phyloP scores from a whole-genome alignment of 352 stramenopile genomes.

The Phytophthora meadii region DNA sequence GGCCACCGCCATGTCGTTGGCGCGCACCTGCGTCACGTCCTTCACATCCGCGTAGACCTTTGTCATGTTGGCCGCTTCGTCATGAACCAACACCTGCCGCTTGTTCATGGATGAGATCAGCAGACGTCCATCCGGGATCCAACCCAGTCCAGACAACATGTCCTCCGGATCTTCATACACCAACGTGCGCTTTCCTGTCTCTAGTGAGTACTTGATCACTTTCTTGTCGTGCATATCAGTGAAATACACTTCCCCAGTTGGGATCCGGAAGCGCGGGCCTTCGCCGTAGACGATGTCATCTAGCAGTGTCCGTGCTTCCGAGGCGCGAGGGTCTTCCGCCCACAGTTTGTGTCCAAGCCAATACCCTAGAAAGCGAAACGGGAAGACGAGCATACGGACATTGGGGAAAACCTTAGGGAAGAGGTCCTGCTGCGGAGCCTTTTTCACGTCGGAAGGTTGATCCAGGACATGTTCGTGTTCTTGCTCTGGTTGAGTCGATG shows the following conservation, averaged over 20 bases:
- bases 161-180: slow-evolving; percentile 59
- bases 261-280: slow-evolving; percentile 60
- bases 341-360: slow-evolving; percentile 41
- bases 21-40: slow-evolving; percentile 52
- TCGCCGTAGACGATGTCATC: slow-evolving; percentile 58
- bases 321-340: slow-evolving; percentile 16
- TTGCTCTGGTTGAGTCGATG: slow-evolving; percentile 4
- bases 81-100: slow-evolving; percentile 49
- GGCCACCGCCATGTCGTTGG: slow-evolving; percentile 75
- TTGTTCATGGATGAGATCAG: slow-evolving; percentile 70
- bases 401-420: slow-evolving; percentile 43
- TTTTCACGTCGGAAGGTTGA: slow-evolving; percentile 4
- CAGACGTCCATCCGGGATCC: slow-evolving; percentile 64
- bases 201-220: slow-evolving; percentile 66
- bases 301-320: slow-evolving; percentile 29
- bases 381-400: slow-evolving; percentile 39
- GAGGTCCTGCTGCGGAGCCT: slow-evolving; percentile 18
- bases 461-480: slow-evolving; percentile 1
- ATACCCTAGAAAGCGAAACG: slow-evolving; percentile 41
- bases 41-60: slow-evolving; percentile 61
- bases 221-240: slow-evolving; percentile 69
- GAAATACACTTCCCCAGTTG: slow-evolving; percentile 68
- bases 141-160: slow-evolving; percentile 64
- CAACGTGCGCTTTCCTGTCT: slow-evolving; percentile 36
- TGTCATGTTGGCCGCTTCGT: slow-evolving; percentile 37